Base-by-base conservation (phyloP, 371 early-diverging fungal genomes). In the Apophysomyces elegans region DNA sequence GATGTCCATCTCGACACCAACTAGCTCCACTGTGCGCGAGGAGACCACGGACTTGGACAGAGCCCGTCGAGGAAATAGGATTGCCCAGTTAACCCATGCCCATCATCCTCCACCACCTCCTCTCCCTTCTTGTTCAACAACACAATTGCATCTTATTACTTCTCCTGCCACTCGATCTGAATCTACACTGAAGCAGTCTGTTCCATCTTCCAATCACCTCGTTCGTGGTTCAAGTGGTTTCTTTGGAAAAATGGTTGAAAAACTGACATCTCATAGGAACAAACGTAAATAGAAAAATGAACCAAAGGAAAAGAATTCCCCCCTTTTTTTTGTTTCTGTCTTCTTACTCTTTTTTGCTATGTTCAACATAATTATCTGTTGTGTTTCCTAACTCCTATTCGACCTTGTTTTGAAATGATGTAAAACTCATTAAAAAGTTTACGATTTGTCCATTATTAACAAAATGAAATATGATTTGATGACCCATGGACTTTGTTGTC, bases 161-260 rank as follows among this genome's bases (percentile, higher is more conserved):
- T 21, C 54, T 7, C 54, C 54, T 18, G 6, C 41, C 41, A 26
- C 32, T 26, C 54, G 21, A 50, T 18, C 60, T 12, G 43, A 21
- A 41, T 39, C 41, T 21, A 11, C 60, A 4, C 32, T 37, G 13
- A 43, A 21, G 39, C 8, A 9, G 11, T n/a, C 36, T 60, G 56
- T 63, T 35, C 13, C 64, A 57, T 16, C 60, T 57, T 32, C 45
- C 61, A 37, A 68, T 60, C 32, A 26, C 13, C 41, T 68, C 32
- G 69, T 61, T 18, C 60, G 69, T 21, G 47, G 62, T 7, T 64
- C 64, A 13, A 58, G 64, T 41, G 60, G 64, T 2, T 61, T 68
- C 38, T 64, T 68, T 21, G 69, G 69, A 3, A 56, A 62, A 7
- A 58, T 68, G 7, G 64, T 61, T 11, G 69, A 63, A 32, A 62